Conservation (phyloP, 352 stramenopile species). For the Globisporangium radiosum region DNA sequence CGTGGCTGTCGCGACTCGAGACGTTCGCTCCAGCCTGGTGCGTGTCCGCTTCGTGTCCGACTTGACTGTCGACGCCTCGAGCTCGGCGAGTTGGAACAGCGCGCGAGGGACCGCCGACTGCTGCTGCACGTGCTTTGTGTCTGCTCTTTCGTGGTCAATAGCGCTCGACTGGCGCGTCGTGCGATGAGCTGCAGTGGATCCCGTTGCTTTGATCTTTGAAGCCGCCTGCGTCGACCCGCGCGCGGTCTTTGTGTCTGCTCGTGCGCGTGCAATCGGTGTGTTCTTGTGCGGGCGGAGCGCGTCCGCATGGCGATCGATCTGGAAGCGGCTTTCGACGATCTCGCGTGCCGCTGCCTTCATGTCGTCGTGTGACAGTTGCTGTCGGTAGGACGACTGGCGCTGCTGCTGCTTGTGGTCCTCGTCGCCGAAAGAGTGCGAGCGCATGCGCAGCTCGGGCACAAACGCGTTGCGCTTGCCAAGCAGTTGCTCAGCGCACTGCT, state of each 20-base stretch:
- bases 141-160: not conserved
- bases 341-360: conserved; percentile 24
- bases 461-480: conserved; percentile 57
- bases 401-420: not conserved
- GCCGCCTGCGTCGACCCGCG: too few species aligned
- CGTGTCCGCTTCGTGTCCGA: not conserved
- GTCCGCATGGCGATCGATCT: conserved; percentile 36
- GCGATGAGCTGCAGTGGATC: not conserved
- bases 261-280: not conserved
- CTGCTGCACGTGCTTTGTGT: not conserved
- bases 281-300: conserved; percentile 18
- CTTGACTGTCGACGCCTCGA: not conserved
- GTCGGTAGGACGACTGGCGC: not conserved
- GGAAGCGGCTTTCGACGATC: conserved; percentile 39
- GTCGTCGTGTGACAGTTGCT: conserved; percentile 1
- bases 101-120: not conserved
- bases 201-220: not conserved
- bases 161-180: not conserved
- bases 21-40: not conserved
- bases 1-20: not conserved
- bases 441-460: conserved; percentile 16
- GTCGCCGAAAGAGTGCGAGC: not conserved
- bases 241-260: not conserved
- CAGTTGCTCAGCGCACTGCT: conserved; percentile 42
- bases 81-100: not conserved